A percentile compares a stretch with the other conserved stretches of the same genome.
phyloP scores from a whole-genome alignment of 2,329 filamentous ascomycete species.

The Neoscytalidium dimidiatum region DNA sequence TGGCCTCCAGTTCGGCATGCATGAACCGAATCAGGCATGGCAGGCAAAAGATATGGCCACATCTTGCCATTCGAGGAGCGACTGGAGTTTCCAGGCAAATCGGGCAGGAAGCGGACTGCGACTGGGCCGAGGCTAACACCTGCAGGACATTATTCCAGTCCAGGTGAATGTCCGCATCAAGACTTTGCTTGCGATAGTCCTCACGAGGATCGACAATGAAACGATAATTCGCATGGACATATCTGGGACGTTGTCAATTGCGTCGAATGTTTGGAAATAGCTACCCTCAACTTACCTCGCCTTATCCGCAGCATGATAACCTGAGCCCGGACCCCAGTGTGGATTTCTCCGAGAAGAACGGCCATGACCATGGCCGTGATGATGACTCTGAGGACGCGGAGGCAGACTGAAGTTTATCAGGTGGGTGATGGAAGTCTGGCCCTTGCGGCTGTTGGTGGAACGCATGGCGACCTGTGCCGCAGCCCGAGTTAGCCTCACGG shows the following conservation, averaged over 20 bases:
- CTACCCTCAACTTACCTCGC: conserved; percentile 61
- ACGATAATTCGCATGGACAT: conserved; percentile 94
- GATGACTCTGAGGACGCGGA: conserved; percentile 65
- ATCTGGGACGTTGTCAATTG: conserved; percentile 50
- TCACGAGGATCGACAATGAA: conserved; percentile 87
- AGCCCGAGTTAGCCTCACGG: conserved; percentile 3
- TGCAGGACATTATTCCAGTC: conserved; percentile 92
- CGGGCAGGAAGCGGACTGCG: conserved; percentile 84
- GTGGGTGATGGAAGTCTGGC: conserved; percentile 96
- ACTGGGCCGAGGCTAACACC: conserved; percentile 85
- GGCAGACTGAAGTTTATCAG: conserved; percentile 88
- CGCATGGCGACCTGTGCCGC: conserved; percentile 59
- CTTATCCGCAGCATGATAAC: conserved; percentile 89
- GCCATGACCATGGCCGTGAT: conserved; percentile 51
- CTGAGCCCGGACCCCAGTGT: conserved; percentile 83
- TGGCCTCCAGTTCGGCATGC: conserved; percentile 74
- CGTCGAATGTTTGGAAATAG: neutral
- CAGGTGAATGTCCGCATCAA: conserved; percentile 83
- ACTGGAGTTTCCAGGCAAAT: conserved; percentile 93
- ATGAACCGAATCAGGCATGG: conserved; percentile 94
- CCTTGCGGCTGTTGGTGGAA: conserved; percentile 71
- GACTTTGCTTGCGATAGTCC: conserved; percentile 77
- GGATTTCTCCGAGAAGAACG: conserved; percentile 63
- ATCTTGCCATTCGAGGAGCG: conserved; percentile 94
- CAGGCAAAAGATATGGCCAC: conserved; percentile 95